Conservation (phyloP, 164 flowering plant species). For the Stephania japonica region DNA sequence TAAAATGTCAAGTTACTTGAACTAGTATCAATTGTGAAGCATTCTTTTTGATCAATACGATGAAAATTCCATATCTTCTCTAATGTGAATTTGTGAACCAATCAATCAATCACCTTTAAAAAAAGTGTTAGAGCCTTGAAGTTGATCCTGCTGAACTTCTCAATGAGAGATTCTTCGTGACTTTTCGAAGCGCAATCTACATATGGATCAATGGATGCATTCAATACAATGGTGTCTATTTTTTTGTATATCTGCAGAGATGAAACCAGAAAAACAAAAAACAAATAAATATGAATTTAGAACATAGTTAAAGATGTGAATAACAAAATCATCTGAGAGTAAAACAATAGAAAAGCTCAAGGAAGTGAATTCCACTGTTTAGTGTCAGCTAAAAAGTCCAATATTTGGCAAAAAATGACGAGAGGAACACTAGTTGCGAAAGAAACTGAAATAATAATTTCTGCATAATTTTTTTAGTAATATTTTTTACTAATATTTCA, state of each 20-base stretch:
- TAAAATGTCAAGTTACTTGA: too few relatives aligned
- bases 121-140: conserved; percentile 78
- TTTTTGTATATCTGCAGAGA: conserved; percentile 64
- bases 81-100: too few relatives aligned
- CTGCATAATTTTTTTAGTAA: too few relatives aligned
- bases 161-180: conserved; percentile 62
- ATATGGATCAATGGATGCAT: conserved; percentile 87
- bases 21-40: too few relatives aligned
- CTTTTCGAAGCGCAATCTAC: conserved; percentile 48
- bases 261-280: background rate
- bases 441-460: background rate
- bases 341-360: too few relatives aligned
- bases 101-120: conserved; percentile 41
- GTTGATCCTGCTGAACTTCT: conserved; percentile 92
- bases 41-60: too few relatives aligned
- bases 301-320: background rate
- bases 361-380: too few relatives aligned
- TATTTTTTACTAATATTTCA: too few relatives aligned
- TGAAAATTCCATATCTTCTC: too few relatives aligned
- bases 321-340: too few relatives aligned
- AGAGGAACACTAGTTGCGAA: background rate
- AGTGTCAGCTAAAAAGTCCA: too few relatives aligned
- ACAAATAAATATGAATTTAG: background rate
- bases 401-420: too few relatives aligned
- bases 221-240: conserved; percentile 72